These are phyloP conservation scores for Silene uniflora DNA, from an alignment of 148 eudicot genomes.

Conservation along the genomic window DNA sequence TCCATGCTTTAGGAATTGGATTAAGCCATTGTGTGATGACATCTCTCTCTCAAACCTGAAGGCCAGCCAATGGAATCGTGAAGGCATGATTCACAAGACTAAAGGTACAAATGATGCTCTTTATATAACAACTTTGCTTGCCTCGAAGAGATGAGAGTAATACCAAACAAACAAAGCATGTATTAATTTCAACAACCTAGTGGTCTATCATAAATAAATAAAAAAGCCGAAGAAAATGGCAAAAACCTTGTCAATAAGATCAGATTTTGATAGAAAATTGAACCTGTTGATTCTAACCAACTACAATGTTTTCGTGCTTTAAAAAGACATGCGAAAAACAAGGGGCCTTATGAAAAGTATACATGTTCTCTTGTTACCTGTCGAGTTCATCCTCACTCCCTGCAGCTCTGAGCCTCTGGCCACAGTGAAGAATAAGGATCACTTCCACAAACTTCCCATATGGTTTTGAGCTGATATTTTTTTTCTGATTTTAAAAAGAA, in stretches of 20 bases:
- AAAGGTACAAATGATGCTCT: neutral
- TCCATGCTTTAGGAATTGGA: constrained; percentile 17
- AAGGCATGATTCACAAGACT: neutral
- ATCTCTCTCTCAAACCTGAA: constrained; percentile 31
- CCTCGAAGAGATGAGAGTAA: neutral
- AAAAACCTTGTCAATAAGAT: neutral
- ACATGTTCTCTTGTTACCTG: constrained; percentile 30
- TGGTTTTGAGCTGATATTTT: constrained; percentile 27
- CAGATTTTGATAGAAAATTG: constrained; percentile 4
- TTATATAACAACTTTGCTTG: neutral
- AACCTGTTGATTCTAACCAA: neutral
- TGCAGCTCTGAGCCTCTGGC: constrained; percentile 15
- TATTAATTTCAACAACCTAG: neutral
- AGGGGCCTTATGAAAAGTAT: neutral
- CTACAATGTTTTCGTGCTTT: neutral
- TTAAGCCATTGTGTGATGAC: constrained; percentile 21
- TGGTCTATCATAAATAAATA: neutral
- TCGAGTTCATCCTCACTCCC: constrained; percentile 22
- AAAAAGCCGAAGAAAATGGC: neutral
- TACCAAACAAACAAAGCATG: neutral
- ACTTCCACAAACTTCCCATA: constrained; percentile 29
- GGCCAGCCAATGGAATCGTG: constrained; percentile 1
- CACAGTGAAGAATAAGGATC: constrained; percentile 22
- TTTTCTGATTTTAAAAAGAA: constrained; percentile 31
- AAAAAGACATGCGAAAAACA: too few relatives aligned